Base-by-base conservation (phyloP, 306 rosid genomes). In the Vigna reflexopilosa region DNA sequence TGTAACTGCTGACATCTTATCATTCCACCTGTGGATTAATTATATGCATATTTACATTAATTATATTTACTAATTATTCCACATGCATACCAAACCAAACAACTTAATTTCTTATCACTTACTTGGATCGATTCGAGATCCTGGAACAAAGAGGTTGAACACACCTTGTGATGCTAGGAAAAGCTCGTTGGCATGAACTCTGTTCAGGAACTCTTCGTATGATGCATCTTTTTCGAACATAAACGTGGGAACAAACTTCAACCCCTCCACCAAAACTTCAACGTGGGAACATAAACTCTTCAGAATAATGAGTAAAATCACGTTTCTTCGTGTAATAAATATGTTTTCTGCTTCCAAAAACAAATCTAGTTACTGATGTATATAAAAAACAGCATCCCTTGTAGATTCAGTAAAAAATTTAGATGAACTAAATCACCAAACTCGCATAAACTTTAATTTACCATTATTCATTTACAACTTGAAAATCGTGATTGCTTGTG, bases 91-190 rank as follows among this genome's bases (percentile, higher is more conserved):
- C 28, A 54, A 55, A 55, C 2, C 24, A 51, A 51, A 51, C 22
- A 17, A 15, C 48, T 42, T 32, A 61, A 47, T 54, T 3, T 78
- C 12, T 44, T 38, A 2, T 52, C 40, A 17, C 91, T 57, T 86
- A 95, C 99, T 83, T 90, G 45, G 77, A 42, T 82, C 78, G 4
- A 96, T 86, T 72, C 80, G 78, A 50, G 99, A 96, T 78, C 83
- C 76, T 2, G 99, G 98, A 38, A 96, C 71, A 68, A 96, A 91
- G 44, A 96, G 75, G 83, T 93, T 90, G 86, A 12, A 88, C 64
- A 0, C 99, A 93, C 97, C 98, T 65, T 83, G 62, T 24, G 83
- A 4, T 17, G 87, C 77, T 22, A 91, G 88, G 1, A 11, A 4
- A 44, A 80, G 50, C 86, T 96, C 97, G 28, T 83, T 91, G 0